Evolutionary conservation across 306 rosid genomes (phyloP), one percentile per base, ranked within the genome.

Genomic region (Cucurbita pepo): DNA sequence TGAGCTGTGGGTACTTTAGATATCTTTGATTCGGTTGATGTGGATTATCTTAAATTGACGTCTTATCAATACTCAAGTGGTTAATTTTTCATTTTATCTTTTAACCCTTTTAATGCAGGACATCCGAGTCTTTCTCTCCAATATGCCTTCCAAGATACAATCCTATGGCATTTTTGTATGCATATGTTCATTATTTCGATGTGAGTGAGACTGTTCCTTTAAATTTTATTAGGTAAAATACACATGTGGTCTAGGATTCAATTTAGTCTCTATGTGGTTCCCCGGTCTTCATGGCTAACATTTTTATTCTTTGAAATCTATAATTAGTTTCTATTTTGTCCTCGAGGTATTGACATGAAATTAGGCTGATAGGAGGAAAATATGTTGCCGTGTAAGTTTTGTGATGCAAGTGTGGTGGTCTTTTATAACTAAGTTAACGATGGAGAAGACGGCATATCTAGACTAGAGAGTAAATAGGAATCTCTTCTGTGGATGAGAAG

Each of bases 121-220:
- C 93, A 44, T 90, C 98, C 3, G 96, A 92, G 82, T 86, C 93
- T 75, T 92, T 90, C 80, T 90, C 96, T 79, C 98, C 98, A 43
- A 85, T 92, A 81, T 92, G 98, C 90, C 81, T 92, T 82, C 98
- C 98, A 83, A 85, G 98, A 90, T 92, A 88, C 82, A 92, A 88
- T 77, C 83, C 96, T 75, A 84, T 90, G 85, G 98, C 98, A 59
- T 92, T 92, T 86, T 72, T 92, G 86, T 86, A 92, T 82, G 91
- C 96, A 53, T 92, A 92, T 78, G 89, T 92, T 76, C 93, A 87
- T 82, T 92, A 75, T 78, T 83, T 92, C 79, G 93, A 92, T 70
- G 98, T 92, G 87, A 90, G 98, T 83, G 48, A 64, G 53, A 71
- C 72, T 75, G 56, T 22, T 25, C 21, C 62, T 41, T 64, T 50